A percentile compares a stretch with the other conserved stretches of the same genome.
phyloP scores from a whole-genome alignment of 192 early-diverging fungal genomes.

The Backusella circina region DNA sequence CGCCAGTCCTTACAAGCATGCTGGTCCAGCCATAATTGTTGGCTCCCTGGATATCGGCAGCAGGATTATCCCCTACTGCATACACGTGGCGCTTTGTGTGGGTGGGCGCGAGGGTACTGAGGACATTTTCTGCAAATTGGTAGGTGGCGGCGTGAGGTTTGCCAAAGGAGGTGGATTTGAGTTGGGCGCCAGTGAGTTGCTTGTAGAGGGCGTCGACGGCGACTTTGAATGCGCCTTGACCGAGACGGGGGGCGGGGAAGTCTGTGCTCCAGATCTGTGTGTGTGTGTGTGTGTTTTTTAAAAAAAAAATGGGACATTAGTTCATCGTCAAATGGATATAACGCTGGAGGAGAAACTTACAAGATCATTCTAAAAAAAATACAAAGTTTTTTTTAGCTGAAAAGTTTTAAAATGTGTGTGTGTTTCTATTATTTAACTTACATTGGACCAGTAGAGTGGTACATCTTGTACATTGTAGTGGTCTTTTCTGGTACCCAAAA shows the following conservation, averaged over 20 bases:
- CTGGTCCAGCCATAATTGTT: conserved; percentile 71
- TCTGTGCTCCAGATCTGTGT: conserved; percentile 88
- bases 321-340: no score
- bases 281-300: no score
- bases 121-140: conserved; percentile 53
- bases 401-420: background rate
- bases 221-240: conserved; percentile 77
- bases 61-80: conserved; percentile 68
- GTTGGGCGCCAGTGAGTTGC: conserved; percentile 36
- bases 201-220: conserved; percentile 69
- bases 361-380: conserved; percentile 18
- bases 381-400: background rate
- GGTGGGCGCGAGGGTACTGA: conserved; percentile 32
- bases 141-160: conserved; percentile 84
- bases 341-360: conserved; percentile 25
- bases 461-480: conserved; percentile 44
- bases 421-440: conserved; percentile 16
- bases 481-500: conserved; percentile 48
- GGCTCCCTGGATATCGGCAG: conserved; percentile 73
- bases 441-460: conserved; percentile 80
- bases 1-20: conserved; percentile 68
- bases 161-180: conserved; percentile 72
- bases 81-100: conserved; percentile 29
- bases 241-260: conserved; percentile 71
- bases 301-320: no score